A percentile compares a stretch with the other conserved stretches of the same genome.
Evolutionary conservation across 2,329 filamentous ascomycete genomes (phyloP).

Genomic region (Didymella sp.): DNA sequence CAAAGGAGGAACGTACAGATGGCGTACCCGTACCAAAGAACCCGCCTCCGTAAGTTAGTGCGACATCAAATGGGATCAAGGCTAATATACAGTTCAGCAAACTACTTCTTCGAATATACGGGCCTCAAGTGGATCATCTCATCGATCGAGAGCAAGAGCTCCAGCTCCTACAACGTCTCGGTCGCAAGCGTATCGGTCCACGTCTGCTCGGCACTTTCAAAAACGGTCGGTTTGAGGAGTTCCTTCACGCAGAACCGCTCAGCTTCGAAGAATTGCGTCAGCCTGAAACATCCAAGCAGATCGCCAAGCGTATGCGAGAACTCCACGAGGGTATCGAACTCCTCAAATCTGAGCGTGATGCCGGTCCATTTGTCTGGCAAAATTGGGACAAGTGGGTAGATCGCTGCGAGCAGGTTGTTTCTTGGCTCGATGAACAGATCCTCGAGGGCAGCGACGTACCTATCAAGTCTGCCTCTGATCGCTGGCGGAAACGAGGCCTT

Average conservation of each 20-base stretch:
- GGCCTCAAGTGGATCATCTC: constrained; percentile 91
- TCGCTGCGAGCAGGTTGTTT: constrained; percentile 67
- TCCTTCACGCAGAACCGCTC: constrained; percentile 82
- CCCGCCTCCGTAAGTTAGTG: constrained; percentile 62
- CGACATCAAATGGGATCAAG: neutral
- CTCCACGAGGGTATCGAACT: constrained; percentile 93
- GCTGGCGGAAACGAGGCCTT: constrained; percentile 74
- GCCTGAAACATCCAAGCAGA: constrained; percentile 84
- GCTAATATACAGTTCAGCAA: constrained; percentile 61
- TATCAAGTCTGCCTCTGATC: constrained; percentile 53
- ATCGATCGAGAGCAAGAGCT: constrained; percentile 94
- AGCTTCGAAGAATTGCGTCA: constrained; percentile 78
- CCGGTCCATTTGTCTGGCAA: constrained; percentile 82
- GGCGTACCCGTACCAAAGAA: constrained; percentile 51
- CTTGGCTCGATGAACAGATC: constrained; percentile 68
- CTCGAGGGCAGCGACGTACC: constrained; percentile 38
- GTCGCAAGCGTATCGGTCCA: constrained; percentile 91
- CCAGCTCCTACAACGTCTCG: constrained; percentile 82
- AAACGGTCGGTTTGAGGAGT: constrained; percentile 96
- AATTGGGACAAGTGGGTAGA: constrained; percentile 95
- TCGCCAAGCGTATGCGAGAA: constrained; percentile 97
- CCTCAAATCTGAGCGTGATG: constrained; percentile 75
- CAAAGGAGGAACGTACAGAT: constrained; percentile 48
- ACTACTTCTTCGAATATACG: constrained; percentile 88
- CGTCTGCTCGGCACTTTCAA: constrained; percentile 88